These are phyloP conservation scores for Triticum dicoccoides DNA, from an alignment of 176 grass and related monocot genomes.

Conservation along the genomic window DNA sequence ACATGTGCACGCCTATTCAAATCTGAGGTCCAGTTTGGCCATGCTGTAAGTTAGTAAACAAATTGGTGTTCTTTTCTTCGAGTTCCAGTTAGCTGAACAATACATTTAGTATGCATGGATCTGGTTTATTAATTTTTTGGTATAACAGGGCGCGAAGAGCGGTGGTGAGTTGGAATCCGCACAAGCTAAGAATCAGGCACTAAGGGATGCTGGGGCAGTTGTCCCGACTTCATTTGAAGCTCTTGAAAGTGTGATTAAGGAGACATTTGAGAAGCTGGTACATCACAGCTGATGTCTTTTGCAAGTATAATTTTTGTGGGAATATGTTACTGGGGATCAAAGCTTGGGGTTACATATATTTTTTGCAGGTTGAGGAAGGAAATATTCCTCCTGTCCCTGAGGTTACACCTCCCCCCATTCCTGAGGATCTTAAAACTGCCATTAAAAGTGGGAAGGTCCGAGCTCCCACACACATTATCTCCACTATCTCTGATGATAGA, in stretches of 20 bases:
- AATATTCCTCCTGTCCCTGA: conserved; percentile 80
- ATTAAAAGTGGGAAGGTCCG: conserved; percentile 99
- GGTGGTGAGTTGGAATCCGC: conserved; percentile 98
- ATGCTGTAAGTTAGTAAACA: conserved; percentile 72
- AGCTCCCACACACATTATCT: conserved; percentile 97
- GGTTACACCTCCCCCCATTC: conserved; percentile 86
- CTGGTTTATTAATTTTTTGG: conserved; percentile 31
- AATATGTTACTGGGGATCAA: not conserved
- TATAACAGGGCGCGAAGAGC: conserved; percentile 87
- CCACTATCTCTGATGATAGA: conserved; percentile 99
- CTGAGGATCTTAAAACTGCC: conserved; percentile 91
- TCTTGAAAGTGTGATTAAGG: conserved; percentile 79
- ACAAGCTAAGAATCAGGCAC: conserved; percentile 89
- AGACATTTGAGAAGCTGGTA: conserved; percentile 93
- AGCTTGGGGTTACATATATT: conserved; percentile 8
- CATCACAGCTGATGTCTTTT: conserved; percentile 1
- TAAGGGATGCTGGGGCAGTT: conserved; percentile 90
- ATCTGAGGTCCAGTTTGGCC: conserved; percentile 98
- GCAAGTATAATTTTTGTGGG: not conserved
- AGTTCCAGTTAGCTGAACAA: conserved; percentile 23
- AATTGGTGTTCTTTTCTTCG: not conserved
- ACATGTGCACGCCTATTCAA: conserved; percentile 93
- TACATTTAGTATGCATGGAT: not conserved
- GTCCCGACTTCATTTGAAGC: conserved; percentile 98
- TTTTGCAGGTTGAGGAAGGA: conserved; percentile 78